phyloP scores from a whole-genome alignment of 2,329 filamentous ascomycete genomes.

The Penicillium sp. region DNA sequence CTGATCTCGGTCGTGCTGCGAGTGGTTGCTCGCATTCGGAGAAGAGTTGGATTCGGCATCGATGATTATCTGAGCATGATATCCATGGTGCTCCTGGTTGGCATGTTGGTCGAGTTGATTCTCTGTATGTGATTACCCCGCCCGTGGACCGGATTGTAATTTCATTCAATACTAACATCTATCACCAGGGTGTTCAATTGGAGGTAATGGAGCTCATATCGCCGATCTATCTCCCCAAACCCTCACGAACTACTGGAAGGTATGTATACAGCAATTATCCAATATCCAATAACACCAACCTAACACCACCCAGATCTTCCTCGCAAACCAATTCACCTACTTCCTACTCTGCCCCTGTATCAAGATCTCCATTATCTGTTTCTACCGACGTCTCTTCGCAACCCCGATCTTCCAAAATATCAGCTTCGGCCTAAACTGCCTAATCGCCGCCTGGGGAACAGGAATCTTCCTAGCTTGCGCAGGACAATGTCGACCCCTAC shows the following conservation, averaged over 20 bases:
- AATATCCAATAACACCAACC: neutral
- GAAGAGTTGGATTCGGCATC: conserved; percentile 31
- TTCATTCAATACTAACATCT: conserved; percentile 11
- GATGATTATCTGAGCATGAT: conserved; percentile 35
- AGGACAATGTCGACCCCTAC: conserved; percentile 33
- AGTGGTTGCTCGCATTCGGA: conserved; percentile 28
- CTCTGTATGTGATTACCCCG: conserved; percentile 27
- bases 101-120: conserved; percentile 32
- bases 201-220: conserved; percentile 32
- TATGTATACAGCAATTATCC: conserved; percentile 7
- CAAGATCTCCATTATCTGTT: conserved; percentile 38
- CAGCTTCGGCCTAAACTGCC: conserved; percentile 28
- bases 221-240: conserved; percentile 22
- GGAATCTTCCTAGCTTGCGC: conserved; percentile 36
- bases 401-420: conserved; percentile 30
- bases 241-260: conserved; percentile 34
- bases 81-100: conserved; percentile 29
- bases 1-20: conserved; percentile 29
- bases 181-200: conserved; percentile 33
- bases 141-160: neutral
- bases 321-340: conserved; percentile 38
- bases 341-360: conserved; percentile 34
- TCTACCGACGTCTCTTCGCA: conserved; percentile 37
- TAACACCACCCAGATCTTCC: conserved; percentile 31
- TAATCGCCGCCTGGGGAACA: conserved; percentile 31